Conservation (phyloP, 2,329 filamentous ascomycete species). For the Fusarium sp. region DNA sequence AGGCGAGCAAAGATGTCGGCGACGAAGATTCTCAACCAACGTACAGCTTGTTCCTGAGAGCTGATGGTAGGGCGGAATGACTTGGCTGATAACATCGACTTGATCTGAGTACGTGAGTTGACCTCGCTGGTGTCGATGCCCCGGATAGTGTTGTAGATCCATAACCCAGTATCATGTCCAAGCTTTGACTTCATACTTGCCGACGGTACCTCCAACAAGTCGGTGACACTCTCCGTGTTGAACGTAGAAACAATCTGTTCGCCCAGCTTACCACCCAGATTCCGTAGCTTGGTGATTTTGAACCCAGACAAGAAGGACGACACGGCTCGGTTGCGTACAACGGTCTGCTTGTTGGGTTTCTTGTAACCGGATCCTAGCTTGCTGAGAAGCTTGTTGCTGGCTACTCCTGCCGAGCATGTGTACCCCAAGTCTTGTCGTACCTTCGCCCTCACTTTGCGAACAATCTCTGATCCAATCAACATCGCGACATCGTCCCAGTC, state of each 20-base stretch:
- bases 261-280: slow-evolving; percentile 94
- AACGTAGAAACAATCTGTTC: slow-evolving; percentile 87
- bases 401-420: slow-evolving; percentile 91
- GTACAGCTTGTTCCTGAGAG: slow-evolving; percentile 79
- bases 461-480: slow-evolving; percentile 88
- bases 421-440: slow-evolving; percentile 81
- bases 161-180: slow-evolving; percentile 85
- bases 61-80: slow-evolving; percentile 90
- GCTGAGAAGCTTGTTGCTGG: slow-evolving; percentile 93
- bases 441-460: slow-evolving; percentile 77
- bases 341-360: slow-evolving; percentile 94
- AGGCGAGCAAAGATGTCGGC: slow-evolving; percentile 92
- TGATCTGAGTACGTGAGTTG: slow-evolving; percentile 91
- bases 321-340: slow-evolving; percentile 88
- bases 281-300: slow-evolving; percentile 95
- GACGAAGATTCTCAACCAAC: slow-evolving; percentile 91
- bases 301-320: slow-evolving; percentile 83
- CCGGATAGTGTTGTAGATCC: slow-evolving; percentile 87
- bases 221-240: slow-evolving; percentile 81
- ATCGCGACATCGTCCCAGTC: slow-evolving; percentile 98
- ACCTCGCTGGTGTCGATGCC: slow-evolving; percentile 91
- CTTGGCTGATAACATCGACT: slow-evolving; percentile 97
- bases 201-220: slow-evolving; percentile 77
- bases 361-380: slow-evolving; percentile 92
- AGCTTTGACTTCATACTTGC: slow-evolving; percentile 83